Conservation (phyloP, 768 basidiomycete species). For the Leccinellum rugosiceps region DNA sequence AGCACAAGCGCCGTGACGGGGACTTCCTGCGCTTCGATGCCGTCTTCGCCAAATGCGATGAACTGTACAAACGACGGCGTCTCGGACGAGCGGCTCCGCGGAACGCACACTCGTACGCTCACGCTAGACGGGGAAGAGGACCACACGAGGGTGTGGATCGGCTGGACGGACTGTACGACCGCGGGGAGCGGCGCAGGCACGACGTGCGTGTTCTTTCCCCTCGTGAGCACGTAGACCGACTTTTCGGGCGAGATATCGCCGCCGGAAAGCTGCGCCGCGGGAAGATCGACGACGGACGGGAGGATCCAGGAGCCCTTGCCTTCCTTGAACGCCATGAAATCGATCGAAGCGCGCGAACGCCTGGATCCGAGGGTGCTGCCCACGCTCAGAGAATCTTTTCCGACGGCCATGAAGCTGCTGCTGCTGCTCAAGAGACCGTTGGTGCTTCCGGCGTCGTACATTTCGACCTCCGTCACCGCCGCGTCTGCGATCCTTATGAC, state of each 20-base stretch:
- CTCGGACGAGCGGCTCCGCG: conserved; percentile 6
- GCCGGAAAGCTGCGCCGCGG: conserved; percentile 17
- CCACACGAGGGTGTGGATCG: conserved; percentile 59
- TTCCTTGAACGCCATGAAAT: conserved; percentile 40
- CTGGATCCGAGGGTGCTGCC: conserved; percentile 24
- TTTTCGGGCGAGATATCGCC: conserved; percentile 27
- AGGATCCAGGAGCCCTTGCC: conserved; percentile 26
- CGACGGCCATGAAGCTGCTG: conserved; percentile 19
- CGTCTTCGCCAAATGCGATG: conserved; percentile 64
- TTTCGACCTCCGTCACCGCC: conserved; percentile 73
- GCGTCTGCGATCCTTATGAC: conserved; percentile 79
- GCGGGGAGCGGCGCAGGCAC: conserved; percentile 65
- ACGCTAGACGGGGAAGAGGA: conserved; percentile 54
- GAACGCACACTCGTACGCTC: conserved; percentile 46
- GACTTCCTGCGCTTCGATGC: conserved; percentile 73
- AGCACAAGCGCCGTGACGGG: conserved; percentile 44
- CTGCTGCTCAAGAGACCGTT: conserved; percentile 6
- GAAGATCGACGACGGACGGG: conserved; percentile 25
- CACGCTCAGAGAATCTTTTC: conserved; percentile 25
- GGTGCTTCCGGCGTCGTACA: conserved; percentile 39
- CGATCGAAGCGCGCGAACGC: conserved; percentile 43
- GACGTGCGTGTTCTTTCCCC: conserved; percentile 66
- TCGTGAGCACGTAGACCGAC: conserved; percentile 62
- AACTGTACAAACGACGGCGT: conserved; percentile 57
- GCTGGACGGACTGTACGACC: conserved; percentile 41